phyloP scores from a whole-genome alignment of 148 eudicot genomes.

The Camellia sinensis region DNA sequence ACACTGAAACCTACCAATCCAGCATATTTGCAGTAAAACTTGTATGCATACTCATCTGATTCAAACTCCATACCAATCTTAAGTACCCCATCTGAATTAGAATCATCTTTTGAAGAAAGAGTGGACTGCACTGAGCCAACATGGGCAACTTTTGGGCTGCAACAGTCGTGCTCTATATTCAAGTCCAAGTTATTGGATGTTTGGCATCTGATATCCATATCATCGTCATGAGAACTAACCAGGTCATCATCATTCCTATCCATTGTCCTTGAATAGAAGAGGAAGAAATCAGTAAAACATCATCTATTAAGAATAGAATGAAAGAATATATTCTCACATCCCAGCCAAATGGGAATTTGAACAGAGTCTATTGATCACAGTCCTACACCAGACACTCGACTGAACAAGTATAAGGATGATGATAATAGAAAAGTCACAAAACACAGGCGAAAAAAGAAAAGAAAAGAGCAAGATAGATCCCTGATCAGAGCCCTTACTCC shows the following conservation, averaged over 20 bases:
- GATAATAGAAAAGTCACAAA: neutral
- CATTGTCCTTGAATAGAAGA: slow-evolving; percentile 12
- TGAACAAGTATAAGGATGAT: neutral
- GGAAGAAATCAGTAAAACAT: slow-evolving; percentile 7
- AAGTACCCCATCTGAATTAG: slow-evolving; percentile 1
- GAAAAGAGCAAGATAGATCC: neutral
- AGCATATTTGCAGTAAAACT: slow-evolving; percentile 32
- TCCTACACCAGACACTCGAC: neutral
- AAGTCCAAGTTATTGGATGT: slow-evolving; percentile 25
- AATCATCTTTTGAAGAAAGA: slow-evolving; percentile 14
- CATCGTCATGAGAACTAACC: slow-evolving; percentile 11
- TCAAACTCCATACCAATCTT: slow-evolving; percentile 32
- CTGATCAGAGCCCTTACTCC: neutral
- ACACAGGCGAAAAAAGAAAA: neutral
- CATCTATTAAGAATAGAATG: neutral
- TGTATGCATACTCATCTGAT: slow-evolving; percentile 37
- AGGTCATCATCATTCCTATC: slow-evolving; percentile 8
- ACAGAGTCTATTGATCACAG: neutral
- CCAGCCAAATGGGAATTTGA: neutral
- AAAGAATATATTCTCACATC: neutral
- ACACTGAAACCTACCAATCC: slow-evolving; percentile 36
- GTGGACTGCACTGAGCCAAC: slow-evolving; percentile 13
- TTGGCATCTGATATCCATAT: slow-evolving; percentile 17
- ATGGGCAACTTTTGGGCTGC: slow-evolving; percentile 11
- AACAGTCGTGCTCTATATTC: slow-evolving; percentile 17